Percentiles rank a stretch among this genome's conserved stretches.
These are phyloP conservation scores for Russula virescens DNA, from an alignment of 768 basidiomycete species.

Conservation along the genomic window DNA sequence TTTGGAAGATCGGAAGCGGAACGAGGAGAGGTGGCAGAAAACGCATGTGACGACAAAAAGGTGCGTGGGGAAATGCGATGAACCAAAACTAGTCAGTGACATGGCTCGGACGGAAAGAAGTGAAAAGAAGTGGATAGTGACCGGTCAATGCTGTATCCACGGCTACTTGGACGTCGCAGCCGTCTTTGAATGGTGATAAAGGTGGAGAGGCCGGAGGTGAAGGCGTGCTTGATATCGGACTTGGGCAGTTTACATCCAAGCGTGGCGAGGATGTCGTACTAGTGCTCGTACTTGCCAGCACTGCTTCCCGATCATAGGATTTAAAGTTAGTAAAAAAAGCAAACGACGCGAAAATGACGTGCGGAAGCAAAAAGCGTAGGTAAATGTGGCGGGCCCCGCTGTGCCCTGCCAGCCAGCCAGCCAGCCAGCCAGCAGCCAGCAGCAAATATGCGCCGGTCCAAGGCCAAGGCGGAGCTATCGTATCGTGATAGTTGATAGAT, in stretches of 20 bases:
- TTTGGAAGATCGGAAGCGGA: slow-evolving; percentile 13
- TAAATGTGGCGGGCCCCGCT: too few relatives aligned
- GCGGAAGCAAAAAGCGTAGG: slow-evolving; percentile 8
- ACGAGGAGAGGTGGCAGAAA: slow-evolving; percentile 9
- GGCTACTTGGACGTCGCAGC: not conserved
- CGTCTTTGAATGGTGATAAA: slow-evolving; percentile 13
- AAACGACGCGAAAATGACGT: slow-evolving; percentile 14
- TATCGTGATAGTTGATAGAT: too few relatives aligned
- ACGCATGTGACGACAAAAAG: slow-evolving; percentile 11
- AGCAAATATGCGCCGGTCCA: too few relatives aligned
- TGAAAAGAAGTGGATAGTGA: slow-evolving; percentile 12
- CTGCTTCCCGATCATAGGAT: slow-evolving; percentile 20
- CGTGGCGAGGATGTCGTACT: not conserved
- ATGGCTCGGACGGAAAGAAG: not conserved
- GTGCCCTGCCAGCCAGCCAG: too few relatives aligned
- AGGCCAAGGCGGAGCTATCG: too few relatives aligned
- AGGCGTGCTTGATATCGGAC: slow-evolving; percentile 18
- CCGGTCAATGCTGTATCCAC: slow-evolving; percentile 9
- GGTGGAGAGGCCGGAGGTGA: slow-evolving; percentile 14
- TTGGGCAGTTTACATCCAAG: not conserved
- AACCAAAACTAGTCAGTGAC: slow-evolving; percentile 17
- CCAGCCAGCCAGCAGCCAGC: too few relatives aligned
- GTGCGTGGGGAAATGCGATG: slow-evolving; percentile 13
- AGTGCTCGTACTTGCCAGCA: slow-evolving; percentile 7
- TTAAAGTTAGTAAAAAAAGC: slow-evolving; percentile 17